Evolutionary conservation across 768 basidiomycete genomes (phyloP).

Genomic region (Boletus rubroflammeus): DNA sequence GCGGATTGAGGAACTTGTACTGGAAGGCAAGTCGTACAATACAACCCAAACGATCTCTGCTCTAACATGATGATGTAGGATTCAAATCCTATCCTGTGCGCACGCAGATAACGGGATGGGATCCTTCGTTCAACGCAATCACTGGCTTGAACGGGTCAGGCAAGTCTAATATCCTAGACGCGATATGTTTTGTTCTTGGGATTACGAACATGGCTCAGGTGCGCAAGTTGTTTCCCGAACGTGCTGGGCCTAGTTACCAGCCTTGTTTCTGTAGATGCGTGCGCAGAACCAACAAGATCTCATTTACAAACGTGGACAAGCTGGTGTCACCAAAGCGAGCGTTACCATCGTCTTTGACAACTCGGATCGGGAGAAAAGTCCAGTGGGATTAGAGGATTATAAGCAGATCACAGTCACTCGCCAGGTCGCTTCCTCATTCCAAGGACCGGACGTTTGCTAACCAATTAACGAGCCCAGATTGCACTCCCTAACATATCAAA

Average conservation of each 20-base stretch:
- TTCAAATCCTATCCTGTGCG: constrained; percentile 98
- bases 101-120: constrained; percentile 96
- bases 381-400: constrained; percentile 72
- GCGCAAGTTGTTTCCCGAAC: constrained; percentile 15
- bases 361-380: constrained; percentile 80
- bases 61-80: constrained; percentile 42
- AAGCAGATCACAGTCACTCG: constrained; percentile 96
- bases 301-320: constrained; percentile 98
- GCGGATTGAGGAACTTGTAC: constrained; percentile 93
- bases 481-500: constrained; percentile 91
- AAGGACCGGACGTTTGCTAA: background rate
- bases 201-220: constrained; percentile 97
- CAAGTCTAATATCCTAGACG: constrained; percentile 99
- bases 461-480: constrained; percentile 50
- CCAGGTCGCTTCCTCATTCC: constrained; percentile 55
- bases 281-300: constrained; percentile 95
- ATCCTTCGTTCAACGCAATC: constrained; percentile 97
- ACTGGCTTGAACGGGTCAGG: constrained; percentile 95
- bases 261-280: constrained; percentile 62
- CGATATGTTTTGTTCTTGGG: constrained; percentile 97
- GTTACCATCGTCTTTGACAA: constrained; percentile 99
- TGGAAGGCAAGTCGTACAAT: constrained; percentile 60
- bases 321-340: constrained; percentile 93
- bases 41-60: background rate
- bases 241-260: background rate